A percentile compares a stretch with the other conserved stretches of the same genome.
These are phyloP conservation scores for Trichoderma aggressivum DNA, from an alignment of 2,329 filamentous ascomycete genomes.

Conservation along the genomic window DNA sequence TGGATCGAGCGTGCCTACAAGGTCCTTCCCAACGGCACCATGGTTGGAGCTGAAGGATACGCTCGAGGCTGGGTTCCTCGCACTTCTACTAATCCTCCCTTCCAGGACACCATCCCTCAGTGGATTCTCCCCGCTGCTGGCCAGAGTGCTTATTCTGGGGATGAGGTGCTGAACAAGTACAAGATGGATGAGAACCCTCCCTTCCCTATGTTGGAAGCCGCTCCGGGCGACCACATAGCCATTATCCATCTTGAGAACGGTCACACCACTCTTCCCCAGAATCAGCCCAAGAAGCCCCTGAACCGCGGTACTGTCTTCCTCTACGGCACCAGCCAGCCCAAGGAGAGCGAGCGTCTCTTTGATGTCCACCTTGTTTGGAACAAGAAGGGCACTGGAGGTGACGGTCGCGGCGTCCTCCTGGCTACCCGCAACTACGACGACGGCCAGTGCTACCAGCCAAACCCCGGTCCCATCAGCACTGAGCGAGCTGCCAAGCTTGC, in stretches of 20 bases:
- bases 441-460: constrained; percentile 81
- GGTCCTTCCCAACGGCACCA: constrained; percentile 70
- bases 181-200: constrained; percentile 38
- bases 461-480: constrained; percentile 54
- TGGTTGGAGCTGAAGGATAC: constrained; percentile 68
- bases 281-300: constrained; percentile 55
- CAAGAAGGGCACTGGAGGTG: constrained; percentile 72
- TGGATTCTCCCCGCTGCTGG: constrained; percentile 60
- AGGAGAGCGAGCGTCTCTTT: constrained; percentile 44
- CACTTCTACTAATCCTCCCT: constrained; percentile 45
- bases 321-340: constrained; percentile 65
- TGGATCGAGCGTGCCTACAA: constrained; percentile 78
- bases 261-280: constrained; percentile 62
- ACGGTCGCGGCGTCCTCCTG: constrained; percentile 72
- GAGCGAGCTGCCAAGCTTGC: constrained; percentile 57
- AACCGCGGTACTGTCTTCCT: constrained; percentile 72
- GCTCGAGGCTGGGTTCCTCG: constrained; percentile 67
- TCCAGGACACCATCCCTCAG: constrained; percentile 56
- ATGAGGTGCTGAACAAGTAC: constrained; percentile 49
- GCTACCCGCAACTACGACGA: constrained; percentile 83
- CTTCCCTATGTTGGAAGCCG: constrained; percentile 60
- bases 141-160: constrained; percentile 62
- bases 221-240: constrained; percentile 61
- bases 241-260: constrained; percentile 72
- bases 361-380: constrained; percentile 80